Base-by-base conservation (phyloP, 805 yeast species). In the Zygoascus tannicola region DNA sequence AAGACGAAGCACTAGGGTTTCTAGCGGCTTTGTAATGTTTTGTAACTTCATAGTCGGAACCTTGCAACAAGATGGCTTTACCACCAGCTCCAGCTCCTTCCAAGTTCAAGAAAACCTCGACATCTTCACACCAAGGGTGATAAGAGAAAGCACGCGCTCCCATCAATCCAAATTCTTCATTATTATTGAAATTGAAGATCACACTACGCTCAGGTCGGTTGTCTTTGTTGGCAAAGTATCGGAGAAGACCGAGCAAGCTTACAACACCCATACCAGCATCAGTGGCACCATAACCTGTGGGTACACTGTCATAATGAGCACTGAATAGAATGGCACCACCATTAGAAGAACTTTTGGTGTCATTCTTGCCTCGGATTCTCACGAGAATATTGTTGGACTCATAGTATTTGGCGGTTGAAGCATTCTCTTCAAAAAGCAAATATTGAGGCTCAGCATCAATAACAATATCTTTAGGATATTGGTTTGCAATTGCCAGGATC, bases 41-140 rank as follows among this genome's bases (percentile, higher is more conserved):
- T 1, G 82, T 76, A 10, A 85, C 75, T 1, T 83, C 84, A 49
- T 71, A 71, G 57, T 86, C 94, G 0, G 94, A 77, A n/a, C 87
- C 79, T 60, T 96, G 73, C 60, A 88, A 86, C 40, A 87, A 64
- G 18, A 85, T 70, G 1, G 95, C 84, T 51, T 81, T 76, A 3
- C 92, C 88, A 21, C 95, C 95, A 1, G 92, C 82, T 2, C 96
- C 96, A 0, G 95, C 85, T 15, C 96, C 96, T 66, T 87, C 97
- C 50, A 87, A 65, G 58, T 88, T 88, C 51, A 87, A 68, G 45
- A 88, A 81, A 55, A 48, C 44, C 34, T 66, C 67, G 1, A 82
- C 78, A 14, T 74, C 60, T 33, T 70, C 62, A 19, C 75, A 69
- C 90, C 94, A 83, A 15, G 81, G 79, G 58, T 86, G 94, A 26